Conservation (phyloP, 2,329 filamentous ascomycete species). For the Fusarium albidum region DNA sequence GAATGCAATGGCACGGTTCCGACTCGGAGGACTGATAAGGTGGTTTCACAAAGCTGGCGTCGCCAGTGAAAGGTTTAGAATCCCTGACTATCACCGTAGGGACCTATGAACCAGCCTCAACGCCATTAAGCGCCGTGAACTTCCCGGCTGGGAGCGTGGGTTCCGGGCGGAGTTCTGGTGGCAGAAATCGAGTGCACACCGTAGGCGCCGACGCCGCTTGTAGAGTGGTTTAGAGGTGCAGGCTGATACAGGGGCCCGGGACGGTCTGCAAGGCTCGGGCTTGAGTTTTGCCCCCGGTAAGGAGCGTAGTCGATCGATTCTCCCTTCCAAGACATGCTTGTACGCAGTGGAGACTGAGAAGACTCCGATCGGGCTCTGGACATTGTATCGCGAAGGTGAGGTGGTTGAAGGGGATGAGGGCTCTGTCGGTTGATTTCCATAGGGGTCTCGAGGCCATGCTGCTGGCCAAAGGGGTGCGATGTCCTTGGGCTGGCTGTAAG, state of each 20-base stretch:
- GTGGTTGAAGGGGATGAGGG: constrained; percentile 63
- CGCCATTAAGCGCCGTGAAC: neutral
- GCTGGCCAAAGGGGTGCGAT: constrained; percentile 61
- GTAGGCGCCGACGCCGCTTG: constrained; percentile 13
- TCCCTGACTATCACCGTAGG: neutral
- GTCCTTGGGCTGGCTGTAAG: constrained; percentile 58
- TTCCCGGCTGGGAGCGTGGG: constrained; percentile 8
- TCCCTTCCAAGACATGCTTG: constrained; percentile 71
- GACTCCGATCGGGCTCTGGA: constrained; percentile 65
- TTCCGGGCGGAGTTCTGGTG: constrained; percentile 11
- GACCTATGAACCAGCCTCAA: neutral
- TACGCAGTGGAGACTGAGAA: constrained; percentile 65
- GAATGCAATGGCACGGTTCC: too few species aligned
- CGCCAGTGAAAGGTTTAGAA: neutral
- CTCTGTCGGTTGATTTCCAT: constrained; percentile 57
- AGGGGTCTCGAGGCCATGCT: constrained; percentile 54
- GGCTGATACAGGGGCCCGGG: constrained; percentile 60
- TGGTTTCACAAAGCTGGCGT: too few species aligned
- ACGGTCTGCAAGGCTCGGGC: constrained; percentile 56
- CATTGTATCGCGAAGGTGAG: constrained; percentile 66
- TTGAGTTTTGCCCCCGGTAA: constrained; percentile 56
- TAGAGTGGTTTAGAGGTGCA: constrained; percentile 51
- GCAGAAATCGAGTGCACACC: constrained; percentile 8
- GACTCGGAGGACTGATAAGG: too few species aligned
- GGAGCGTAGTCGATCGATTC: constrained; percentile 65